Conservation (phyloP, 73 alveolate species). For the Tetrahymena thermophila region DNA sequence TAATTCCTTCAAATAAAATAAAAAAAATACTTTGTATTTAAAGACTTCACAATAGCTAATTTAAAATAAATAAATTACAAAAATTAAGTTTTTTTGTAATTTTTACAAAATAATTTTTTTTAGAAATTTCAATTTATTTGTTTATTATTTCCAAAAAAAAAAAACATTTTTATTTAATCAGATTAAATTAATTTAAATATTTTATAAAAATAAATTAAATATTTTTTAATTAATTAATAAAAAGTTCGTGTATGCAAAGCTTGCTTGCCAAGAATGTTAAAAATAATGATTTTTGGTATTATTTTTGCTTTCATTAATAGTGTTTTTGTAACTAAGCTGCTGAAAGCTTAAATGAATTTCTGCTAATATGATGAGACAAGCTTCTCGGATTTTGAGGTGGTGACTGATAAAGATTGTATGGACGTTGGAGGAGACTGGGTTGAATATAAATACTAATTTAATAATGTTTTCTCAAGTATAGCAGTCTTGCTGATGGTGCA, state of each 20-base stretch:
- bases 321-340: conserved; percentile 4
- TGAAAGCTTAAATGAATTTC: conserved; percentile 3
- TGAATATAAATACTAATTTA: conserved; percentile 1
- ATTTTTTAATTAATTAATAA: neutral
- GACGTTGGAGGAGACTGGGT: conserved; percentile 46
- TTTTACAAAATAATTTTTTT: no score
- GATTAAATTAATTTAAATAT: no score
- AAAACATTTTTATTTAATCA: no score
- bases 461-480: conserved; percentile 9
- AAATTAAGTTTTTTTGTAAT: no score
- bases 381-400: neutral
- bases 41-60: no score
- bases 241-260: neutral
- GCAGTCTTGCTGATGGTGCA: neutral
- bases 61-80: no score
- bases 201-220: no score
- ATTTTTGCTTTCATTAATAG: conserved; percentile 3
- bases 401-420: conserved; percentile 14
- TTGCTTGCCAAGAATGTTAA: conserved; percentile 15
- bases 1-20: no score
- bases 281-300: conserved; percentile 9
- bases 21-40: no score
- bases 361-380: neutral
- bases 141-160: no score
- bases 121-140: no score